Evolutionary conservation across 306 rosid genomes (phyloP).

Genomic region (Malus sieversii): DNA sequence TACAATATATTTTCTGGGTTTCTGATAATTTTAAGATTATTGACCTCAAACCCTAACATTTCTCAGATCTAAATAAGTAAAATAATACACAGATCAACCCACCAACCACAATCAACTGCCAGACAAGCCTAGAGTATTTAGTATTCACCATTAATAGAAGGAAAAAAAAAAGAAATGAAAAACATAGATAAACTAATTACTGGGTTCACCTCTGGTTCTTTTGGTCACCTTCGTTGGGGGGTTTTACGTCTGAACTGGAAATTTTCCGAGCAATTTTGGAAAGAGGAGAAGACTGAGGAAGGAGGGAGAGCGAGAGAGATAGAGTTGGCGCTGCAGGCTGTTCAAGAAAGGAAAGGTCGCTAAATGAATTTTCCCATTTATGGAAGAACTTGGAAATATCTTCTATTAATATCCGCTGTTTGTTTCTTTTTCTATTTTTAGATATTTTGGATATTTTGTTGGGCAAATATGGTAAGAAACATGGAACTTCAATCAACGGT

Average conservation of each 20-base stretch:
- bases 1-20: background rate
- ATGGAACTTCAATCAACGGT: background rate
- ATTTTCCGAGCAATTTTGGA: background rate
- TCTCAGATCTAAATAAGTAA: background rate
- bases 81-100: background rate
- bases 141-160: background rate
- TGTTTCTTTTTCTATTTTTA: background rate
- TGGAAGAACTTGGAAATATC: background rate
- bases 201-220: background rate
- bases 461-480: background rate
- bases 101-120: background rate
- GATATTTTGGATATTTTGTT: background rate
- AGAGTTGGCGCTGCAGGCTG: background rate
- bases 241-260: background rate
- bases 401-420: background rate
- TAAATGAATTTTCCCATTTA: background rate
- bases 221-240: background rate
- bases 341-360: background rate
- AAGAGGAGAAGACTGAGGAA: too few relatives aligned
- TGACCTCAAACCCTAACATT: background rate
- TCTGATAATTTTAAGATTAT: background rate
- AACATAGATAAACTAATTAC: too few relatives aligned
- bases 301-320: too few relatives aligned
- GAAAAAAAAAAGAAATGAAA: background rate
- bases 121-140: too few relatives aligned